Percentiles rank a stretch among this genome's conserved stretches.
phyloP scores from a whole-genome alignment of 331 rosid genomes.

The Saraca asoca region DNA sequence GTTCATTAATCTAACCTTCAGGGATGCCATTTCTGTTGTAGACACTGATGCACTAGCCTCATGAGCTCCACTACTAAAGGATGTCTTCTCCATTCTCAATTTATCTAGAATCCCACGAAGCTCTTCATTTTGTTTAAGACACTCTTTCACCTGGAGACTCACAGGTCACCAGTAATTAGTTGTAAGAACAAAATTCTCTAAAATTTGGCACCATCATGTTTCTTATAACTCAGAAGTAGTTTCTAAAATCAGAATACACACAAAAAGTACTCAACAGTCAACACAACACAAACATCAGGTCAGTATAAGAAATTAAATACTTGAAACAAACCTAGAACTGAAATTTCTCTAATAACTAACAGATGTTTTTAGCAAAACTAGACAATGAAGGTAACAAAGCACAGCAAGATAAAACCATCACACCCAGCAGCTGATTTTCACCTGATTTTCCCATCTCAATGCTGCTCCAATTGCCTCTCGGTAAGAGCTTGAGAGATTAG shows the following conservation, averaged over 20 bases:
- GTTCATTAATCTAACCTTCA: constrained; percentile 57
- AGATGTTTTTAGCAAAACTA: not conserved
- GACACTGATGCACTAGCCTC: constrained; percentile 47
- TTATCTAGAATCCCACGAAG: constrained; percentile 69
- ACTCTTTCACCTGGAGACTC: constrained; percentile 74
- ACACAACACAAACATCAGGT: constrained; percentile 9
- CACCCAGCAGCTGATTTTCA: constrained; percentile 24
- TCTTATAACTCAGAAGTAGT: not conserved
- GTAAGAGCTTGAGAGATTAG: constrained; percentile 64
- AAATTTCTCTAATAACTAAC: not conserved
- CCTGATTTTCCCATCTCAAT: constrained; percentile 86
- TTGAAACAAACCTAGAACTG: not conserved
- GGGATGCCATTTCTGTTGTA: constrained; percentile 59
- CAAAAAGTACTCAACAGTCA: constrained; percentile 7
- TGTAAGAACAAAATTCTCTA: not conserved
- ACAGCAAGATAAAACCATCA: constrained; percentile 2
- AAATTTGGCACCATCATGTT: constrained; percentile 17
- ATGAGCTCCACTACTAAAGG: constrained; percentile 39
- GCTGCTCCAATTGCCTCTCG: constrained; percentile 59
- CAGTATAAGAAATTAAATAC: not conserved
- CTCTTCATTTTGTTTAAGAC: constrained; percentile 88
- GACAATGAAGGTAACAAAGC: not conserved
- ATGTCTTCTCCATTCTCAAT: constrained; percentile 67
- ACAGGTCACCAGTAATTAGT: constrained; percentile 16
- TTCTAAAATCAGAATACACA: constrained; percentile 8